Percentiles rank a stretch among this genome's conserved stretches.
Evolutionary conservation across 2,329 filamentous ascomycete species (phyloP).

Genomic region (Aspergillus floridensis): DNA sequence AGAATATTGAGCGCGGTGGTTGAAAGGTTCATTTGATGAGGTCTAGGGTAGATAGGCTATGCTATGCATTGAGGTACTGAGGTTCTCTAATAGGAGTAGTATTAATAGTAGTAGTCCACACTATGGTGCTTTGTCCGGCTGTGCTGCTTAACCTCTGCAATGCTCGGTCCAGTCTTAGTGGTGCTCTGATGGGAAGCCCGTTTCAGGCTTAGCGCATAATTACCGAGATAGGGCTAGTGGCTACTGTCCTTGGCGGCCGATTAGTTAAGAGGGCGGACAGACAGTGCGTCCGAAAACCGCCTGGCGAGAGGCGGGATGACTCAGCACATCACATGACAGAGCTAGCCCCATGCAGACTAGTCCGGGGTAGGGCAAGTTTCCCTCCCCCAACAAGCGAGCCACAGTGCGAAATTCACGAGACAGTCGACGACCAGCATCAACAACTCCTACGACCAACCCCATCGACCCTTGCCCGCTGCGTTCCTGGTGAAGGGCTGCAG

Average conservation of each 20-base stretch:
- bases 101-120: too few species aligned
- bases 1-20: too few species aligned
- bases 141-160: too few species aligned
- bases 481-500: slow-evolving; percentile 47
- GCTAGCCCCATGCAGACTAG: slow-evolving; percentile 32
- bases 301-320: neutral
- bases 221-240: neutral
- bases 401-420: slow-evolving; percentile 46
- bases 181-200: too few species aligned
- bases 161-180: too few species aligned
- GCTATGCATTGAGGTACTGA: too few species aligned
- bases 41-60: neutral
- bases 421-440: slow-evolving; percentile 39
- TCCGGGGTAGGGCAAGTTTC: slow-evolving; percentile 35
- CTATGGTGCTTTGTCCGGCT: too few species aligned
- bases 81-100: too few species aligned
- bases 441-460: slow-evolving; percentile 36
- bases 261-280: neutral
- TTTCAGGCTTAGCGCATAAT: too few species aligned
- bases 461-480: slow-evolving; percentile 41
- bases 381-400: slow-evolving; percentile 43
- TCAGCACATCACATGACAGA: slow-evolving; percentile 23
- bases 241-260: neutral
- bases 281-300: slow-evolving; percentile 1
- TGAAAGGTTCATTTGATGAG: too few species aligned